Percentiles rank a stretch among this genome's conserved stretches.
These are phyloP conservation scores for Paralagenidium karlingii DNA, from an alignment of 352 stramenopile species.

Conservation along the genomic window DNA sequence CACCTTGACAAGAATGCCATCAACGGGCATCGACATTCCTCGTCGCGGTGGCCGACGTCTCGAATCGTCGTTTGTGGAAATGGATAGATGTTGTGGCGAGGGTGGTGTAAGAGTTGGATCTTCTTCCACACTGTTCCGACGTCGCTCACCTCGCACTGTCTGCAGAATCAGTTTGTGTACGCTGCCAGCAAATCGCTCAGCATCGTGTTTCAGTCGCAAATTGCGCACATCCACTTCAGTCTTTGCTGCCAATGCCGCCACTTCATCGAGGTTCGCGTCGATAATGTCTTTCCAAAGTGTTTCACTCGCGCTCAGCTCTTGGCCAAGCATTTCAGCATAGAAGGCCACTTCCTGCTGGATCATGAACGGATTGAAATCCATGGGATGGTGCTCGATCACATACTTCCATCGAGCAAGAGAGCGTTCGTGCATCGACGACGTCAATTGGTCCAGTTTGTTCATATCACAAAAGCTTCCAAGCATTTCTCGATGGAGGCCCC, in stretches of 20 bases:
- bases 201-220: slow-evolving; percentile 49
- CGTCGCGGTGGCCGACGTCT: neutral
- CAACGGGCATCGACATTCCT: slow-evolving; percentile 4
- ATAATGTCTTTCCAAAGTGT: slow-evolving; percentile 39
- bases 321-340: slow-evolving; percentile 30
- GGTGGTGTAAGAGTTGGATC: neutral
- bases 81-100: neutral
- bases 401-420: slow-evolving; percentile 35
- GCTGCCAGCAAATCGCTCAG: slow-evolving; percentile 64
- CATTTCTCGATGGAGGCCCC: slow-evolving; percentile 37
- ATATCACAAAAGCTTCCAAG: slow-evolving; percentile 34
- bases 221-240: slow-evolving; percentile 24
- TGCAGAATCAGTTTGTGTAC: slow-evolving; percentile 54
- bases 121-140: neutral
- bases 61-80: neutral
- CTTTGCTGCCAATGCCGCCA: slow-evolving; percentile 15
- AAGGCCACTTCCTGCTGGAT: slow-evolving; percentile 34
- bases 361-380: slow-evolving; percentile 63
- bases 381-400: slow-evolving; percentile 17
- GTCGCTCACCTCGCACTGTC: slow-evolving; percentile 4
- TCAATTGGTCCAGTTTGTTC: too few species aligned
- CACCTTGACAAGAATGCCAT: slow-evolving; percentile 44
- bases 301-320: slow-evolving; percentile 39
- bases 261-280: slow-evolving; percentile 18
- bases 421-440: too few species aligned